These are phyloP conservation scores for Linanthus parryae DNA, from an alignment of 148 eudicot species.

Conservation along the genomic window DNA sequence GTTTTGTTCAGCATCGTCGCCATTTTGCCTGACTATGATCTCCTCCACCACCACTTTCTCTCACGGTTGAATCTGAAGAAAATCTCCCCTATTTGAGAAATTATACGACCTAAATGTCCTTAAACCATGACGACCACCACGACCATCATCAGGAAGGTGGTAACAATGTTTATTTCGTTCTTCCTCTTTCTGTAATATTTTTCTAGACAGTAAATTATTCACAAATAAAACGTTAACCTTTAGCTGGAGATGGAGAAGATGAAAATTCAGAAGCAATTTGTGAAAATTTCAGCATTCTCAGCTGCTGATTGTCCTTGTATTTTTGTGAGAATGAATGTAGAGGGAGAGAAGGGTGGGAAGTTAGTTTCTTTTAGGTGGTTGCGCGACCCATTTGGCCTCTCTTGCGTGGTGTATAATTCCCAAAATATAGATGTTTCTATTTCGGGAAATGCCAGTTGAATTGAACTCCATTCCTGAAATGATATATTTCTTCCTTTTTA, in stretches of 20 bases:
- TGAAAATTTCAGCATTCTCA: background rate
- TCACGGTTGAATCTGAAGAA: background rate
- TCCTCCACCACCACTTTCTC: background rate
- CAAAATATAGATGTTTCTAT: constrained; percentile 6
- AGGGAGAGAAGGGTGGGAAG: constrained; percentile 4
- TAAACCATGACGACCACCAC: background rate
- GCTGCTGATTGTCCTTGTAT: background rate
- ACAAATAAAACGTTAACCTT: background rate
- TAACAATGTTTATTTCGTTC: background rate
- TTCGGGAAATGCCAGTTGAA: too few species aligned
- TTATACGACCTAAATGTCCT: background rate
- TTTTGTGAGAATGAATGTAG: constrained; percentile 9
- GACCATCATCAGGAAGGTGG: background rate
- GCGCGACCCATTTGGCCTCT: constrained; percentile 8
- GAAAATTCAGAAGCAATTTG: background rate
- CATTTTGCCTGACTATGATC: constrained; percentile 2
- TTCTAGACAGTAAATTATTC: background rate
- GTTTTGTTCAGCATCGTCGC: constrained; percentile 9
- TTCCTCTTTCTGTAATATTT: too few species aligned
- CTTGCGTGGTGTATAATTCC: constrained; percentile 7
- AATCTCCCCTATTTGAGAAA: background rate
- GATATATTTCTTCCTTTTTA: too few species aligned
- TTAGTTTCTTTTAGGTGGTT: constrained; percentile 16
- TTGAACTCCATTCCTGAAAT: too few species aligned
- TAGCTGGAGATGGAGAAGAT: background rate